A percentile compares a stretch with the other conserved stretches of the same genome.
phyloP scores from a whole-genome alignment of 1,139 yeast genomes.

The Zygosaccharomyces sapae region DNA sequence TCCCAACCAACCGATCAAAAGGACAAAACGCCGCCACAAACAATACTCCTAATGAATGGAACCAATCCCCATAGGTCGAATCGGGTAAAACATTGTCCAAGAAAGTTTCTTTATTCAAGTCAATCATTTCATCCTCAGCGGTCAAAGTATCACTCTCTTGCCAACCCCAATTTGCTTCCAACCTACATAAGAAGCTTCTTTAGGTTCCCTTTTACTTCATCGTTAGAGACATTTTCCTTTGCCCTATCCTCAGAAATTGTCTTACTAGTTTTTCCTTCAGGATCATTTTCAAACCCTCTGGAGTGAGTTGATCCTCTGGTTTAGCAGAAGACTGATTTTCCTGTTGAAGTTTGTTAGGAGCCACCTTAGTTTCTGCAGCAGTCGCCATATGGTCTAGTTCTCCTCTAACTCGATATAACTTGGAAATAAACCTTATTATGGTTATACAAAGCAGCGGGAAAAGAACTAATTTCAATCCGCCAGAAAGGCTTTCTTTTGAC shows the following conservation, averaged over 20 bases:
- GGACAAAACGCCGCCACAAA: slow-evolving; percentile 63
- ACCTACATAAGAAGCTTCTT: slow-evolving; percentile 70
- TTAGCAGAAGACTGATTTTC: slow-evolving; percentile 18
- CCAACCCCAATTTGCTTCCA: slow-evolving; percentile 96
- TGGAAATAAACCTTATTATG: neutral
- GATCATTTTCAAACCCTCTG: slow-evolving; percentile 14
- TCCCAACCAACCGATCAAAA: slow-evolving; percentile 73
- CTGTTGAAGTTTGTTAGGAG: slow-evolving; percentile 11
- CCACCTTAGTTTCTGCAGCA: slow-evolving; percentile 6
- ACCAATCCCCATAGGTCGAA: slow-evolving; percentile 87
- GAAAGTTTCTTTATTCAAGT: slow-evolving; percentile 63
- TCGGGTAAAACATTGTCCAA: slow-evolving; percentile 71
- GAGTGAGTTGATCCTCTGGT: slow-evolving; percentile 20
- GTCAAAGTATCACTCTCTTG: slow-evolving; percentile 62
- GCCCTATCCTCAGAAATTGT: slow-evolving; percentile 34
- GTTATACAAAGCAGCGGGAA: neutral
- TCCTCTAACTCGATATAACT: neutral
- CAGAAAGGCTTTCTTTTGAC: neutral
- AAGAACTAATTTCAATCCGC: neutral
- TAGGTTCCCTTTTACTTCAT: slow-evolving; percentile 42
- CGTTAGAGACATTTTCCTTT: slow-evolving; percentile 36
- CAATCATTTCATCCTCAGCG: slow-evolving; percentile 64
- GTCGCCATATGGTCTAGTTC: neutral
- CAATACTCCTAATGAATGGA: slow-evolving; percentile 73
- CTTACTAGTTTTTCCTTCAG: slow-evolving; percentile 15